Evolutionary conservation across 1,284 basidiomycete species (phyloP).

Genomic region (Malassezia caprae): DNA sequence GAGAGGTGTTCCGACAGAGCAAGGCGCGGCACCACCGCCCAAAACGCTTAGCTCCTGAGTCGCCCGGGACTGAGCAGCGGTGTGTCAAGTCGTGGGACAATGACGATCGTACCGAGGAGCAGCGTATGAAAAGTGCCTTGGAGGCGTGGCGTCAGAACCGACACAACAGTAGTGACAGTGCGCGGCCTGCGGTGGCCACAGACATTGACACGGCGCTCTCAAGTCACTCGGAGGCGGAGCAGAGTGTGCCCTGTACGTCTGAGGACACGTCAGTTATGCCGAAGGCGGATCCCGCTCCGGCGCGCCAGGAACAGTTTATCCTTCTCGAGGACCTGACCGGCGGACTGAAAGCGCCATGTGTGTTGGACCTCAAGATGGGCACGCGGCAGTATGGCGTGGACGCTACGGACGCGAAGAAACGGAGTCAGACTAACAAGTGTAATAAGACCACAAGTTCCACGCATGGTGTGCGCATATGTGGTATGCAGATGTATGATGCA

Average conservation of each 20-base stretch:
- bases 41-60: slow-evolving; percentile 8
- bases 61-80: slow-evolving; percentile 4
- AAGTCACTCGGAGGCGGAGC: neutral
- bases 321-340: slow-evolving; percentile 98
- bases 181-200: neutral
- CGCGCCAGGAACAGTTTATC: slow-evolving; percentile 88
- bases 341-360: slow-evolving; percentile 81
- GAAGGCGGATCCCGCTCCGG: neutral
- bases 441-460: slow-evolving; percentile 84
- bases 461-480: slow-evolving; percentile 85
- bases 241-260: neutral
- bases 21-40: slow-evolving; percentile 22
- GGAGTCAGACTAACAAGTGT: slow-evolving; percentile 95
- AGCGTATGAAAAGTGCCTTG: neutral
- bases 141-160: neutral
- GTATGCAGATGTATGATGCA: slow-evolving; percentile 73
- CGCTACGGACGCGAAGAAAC: slow-evolving; percentile 82
- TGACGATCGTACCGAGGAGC: neutral
- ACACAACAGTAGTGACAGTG: neutral
- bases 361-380: slow-evolving; percentile 98
- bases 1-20: slow-evolving; percentile 42
- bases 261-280: neutral
- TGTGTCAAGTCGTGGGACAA: slow-evolving; percentile 33
- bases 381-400: slow-evolving; percentile 96
- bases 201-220: neutral